Evolutionary conservation across 2,329 filamentous ascomycete species (phyloP).

Genomic region (Aspergillus sp.): DNA sequence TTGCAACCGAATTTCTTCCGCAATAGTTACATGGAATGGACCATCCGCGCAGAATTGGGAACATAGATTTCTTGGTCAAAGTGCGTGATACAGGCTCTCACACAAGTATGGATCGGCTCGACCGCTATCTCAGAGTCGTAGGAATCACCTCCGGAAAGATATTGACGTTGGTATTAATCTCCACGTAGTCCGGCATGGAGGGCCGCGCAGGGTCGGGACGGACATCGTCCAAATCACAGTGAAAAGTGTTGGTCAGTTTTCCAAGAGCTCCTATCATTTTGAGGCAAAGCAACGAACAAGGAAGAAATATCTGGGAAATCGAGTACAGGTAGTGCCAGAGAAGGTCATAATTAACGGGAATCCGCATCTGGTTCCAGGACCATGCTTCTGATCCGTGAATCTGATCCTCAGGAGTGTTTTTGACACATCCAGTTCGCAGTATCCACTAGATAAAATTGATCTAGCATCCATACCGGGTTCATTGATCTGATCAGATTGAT

Average conservation of each 20-base stretch:
- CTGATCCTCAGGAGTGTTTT: no score
- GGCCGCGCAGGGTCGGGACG: neutral
- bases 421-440: neutral
- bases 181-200: neutral
- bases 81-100: neutral
- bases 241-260: neutral
- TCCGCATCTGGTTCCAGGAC: no score
- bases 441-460: neutral
- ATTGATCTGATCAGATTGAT: no score
- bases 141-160: neutral
- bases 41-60: neutral
- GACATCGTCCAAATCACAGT: neutral
- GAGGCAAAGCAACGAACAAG: neutral
- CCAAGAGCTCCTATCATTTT: neutral
- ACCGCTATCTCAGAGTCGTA: neutral
- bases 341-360: no score
- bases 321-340: no score
- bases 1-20: neutral
- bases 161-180: neutral
- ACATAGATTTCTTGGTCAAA: neutral
- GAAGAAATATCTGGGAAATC: neutral
- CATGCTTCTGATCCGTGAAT: no score
- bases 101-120: neutral
- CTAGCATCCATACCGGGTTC: neutral
- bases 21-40: neutral